These are phyloP conservation scores for Scopulariopsis brevicaulis DNA, from an alignment of 2,329 filamentous ascomycete species.

Conservation along the genomic window DNA sequence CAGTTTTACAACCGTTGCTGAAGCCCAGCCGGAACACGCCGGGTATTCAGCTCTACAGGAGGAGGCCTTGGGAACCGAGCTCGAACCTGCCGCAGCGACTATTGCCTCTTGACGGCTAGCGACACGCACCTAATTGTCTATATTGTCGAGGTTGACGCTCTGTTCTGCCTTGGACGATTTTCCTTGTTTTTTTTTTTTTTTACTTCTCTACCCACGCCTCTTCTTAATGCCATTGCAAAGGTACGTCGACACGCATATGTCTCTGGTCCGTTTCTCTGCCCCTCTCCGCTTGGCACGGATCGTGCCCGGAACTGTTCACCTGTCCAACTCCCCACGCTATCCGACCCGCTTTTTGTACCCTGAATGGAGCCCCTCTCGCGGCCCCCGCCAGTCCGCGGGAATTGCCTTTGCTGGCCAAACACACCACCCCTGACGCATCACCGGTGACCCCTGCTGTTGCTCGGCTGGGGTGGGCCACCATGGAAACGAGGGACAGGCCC, in stretches of 20 bases:
- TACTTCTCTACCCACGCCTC: background rate
- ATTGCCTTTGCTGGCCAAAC: conserved; percentile 1
- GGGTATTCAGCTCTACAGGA: background rate
- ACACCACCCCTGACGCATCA: conserved; percentile 2
- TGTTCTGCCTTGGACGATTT: background rate
- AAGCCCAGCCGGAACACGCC: background rate
- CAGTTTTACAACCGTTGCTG: background rate
- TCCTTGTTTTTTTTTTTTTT: background rate
- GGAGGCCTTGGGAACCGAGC: background rate
- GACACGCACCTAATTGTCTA: background rate
- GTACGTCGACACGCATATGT: background rate
- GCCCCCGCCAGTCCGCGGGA: background rate
- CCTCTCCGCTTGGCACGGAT: background rate
- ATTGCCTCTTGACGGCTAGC: background rate
- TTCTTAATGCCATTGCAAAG: conserved; percentile 2
- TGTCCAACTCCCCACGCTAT: background rate
- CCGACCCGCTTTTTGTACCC: conserved; percentile 4
- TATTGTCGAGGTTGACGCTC: background rate
- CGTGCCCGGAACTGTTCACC: background rate
- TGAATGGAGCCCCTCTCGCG: background rate
- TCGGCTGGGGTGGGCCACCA: conserved; percentile 1
- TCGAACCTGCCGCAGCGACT: background rate
- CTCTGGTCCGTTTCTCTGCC: background rate
- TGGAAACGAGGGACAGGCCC: background rate
- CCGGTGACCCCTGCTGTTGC: conserved; percentile 2